phyloP scores from a whole-genome alignment of 345 rosid genomes.

The Trapa bicornis region DNA sequence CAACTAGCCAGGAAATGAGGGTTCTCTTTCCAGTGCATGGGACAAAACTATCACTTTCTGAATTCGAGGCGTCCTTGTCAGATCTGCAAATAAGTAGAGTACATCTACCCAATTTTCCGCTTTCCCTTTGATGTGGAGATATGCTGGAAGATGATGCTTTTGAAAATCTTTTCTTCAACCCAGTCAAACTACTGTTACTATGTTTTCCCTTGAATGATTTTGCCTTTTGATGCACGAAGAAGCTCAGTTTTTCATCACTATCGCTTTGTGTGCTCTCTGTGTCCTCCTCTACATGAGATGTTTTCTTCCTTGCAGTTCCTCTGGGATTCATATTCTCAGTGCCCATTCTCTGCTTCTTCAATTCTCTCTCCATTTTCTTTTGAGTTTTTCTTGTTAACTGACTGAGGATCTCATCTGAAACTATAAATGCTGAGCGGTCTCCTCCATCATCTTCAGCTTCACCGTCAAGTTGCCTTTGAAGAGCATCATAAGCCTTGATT shows the following conservation, averaged over 20 bases:
- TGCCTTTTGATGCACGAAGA: constrained; percentile 40
- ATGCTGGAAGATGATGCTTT: neutral
- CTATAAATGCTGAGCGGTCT: constrained; percentile 34
- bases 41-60: constrained; percentile 55
- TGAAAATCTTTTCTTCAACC: constrained; percentile 14
- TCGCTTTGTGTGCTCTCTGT: constrained; percentile 37
- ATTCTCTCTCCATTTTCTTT: constrained; percentile 50
- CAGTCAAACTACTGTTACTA: constrained; percentile 25
- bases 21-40: constrained; percentile 72
- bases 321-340: constrained; percentile 25
- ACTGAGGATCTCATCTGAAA: constrained; percentile 63
- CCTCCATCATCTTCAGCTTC: constrained; percentile 24
- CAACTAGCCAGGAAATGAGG: constrained; percentile 82
- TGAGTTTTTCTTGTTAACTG: constrained; percentile 55
- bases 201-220: constrained; percentile 34
- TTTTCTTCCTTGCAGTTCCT: constrained; percentile 21
- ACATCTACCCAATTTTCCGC: constrained; percentile 67
- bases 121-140: constrained; percentile 45
- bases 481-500: constrained; percentile 88
- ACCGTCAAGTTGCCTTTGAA: constrained; percentile 51
- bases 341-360: constrained; percentile 36
- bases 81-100: constrained; percentile 72
- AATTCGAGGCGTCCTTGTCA: constrained; percentile 27
- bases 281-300: constrained; percentile 21
- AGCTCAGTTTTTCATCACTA: constrained; percentile 62